phyloP scores from a whole-genome alignment of 495 filamentous ascomycete genomes.

The Lophiostoma macrostomum region DNA sequence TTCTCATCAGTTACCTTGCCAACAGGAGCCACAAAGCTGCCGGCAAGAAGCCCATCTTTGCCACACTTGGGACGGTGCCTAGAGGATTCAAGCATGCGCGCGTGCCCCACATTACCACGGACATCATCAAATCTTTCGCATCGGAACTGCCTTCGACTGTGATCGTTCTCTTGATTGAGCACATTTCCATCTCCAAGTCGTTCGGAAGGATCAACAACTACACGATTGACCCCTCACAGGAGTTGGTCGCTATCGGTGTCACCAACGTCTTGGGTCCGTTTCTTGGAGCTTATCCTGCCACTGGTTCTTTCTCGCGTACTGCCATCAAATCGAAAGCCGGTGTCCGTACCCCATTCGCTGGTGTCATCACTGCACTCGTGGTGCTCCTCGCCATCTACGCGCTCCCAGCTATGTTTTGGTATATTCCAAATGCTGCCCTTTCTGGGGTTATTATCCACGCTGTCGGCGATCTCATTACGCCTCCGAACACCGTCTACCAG shows the following conservation, averaged over 20 bases:
- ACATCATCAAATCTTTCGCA: constrained; percentile 61
- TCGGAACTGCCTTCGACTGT: constrained; percentile 71
- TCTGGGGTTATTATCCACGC: constrained; percentile 96
- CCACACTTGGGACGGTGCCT: constrained; percentile 72
- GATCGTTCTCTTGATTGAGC: constrained; percentile 91
- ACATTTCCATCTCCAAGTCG: constrained; percentile 86
- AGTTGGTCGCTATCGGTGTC: constrained; percentile 92
- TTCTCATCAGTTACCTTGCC: constrained; percentile 81
- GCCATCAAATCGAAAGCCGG: constrained; percentile 98
- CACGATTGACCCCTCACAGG: constrained; percentile 94
- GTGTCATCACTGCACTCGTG: constrained; percentile 82
- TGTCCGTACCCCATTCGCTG: constrained; percentile 88
- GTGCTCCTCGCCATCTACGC: constrained; percentile 96
- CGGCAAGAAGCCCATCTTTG: constrained; percentile 53
- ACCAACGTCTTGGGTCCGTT: constrained; percentile 91
- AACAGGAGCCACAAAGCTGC: constrained; percentile 56
- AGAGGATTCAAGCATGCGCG: constrained; percentile 75
- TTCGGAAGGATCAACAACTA: constrained; percentile 98
- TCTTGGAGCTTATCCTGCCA: constrained; percentile 89
- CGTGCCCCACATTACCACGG: constrained; percentile 66
- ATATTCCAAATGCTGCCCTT: constrained; percentile 83
- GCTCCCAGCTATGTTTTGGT: constrained; percentile 88
- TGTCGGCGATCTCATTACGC: constrained; percentile 90
- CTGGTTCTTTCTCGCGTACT: constrained; percentile 94
- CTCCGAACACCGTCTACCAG: constrained; percentile 89